A percentile compares a stretch with the other conserved stretches of the same genome.
phyloP scores from a whole-genome alignment of 768 basidiomycete genomes.

The Tremella yokohamensis region DNA sequence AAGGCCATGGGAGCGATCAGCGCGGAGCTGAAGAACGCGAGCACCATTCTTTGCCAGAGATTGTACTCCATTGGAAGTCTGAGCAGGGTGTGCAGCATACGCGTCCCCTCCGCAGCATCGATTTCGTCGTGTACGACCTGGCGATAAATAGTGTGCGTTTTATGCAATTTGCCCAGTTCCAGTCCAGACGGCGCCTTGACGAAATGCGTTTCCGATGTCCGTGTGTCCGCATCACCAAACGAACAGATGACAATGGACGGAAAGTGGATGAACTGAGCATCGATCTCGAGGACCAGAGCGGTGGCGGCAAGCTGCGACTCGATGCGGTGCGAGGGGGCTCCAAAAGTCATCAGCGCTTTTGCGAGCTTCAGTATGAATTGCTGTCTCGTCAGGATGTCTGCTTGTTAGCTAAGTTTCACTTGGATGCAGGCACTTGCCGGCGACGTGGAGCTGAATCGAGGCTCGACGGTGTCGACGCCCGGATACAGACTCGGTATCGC shows the following conservation, averaged over 20 bases:
- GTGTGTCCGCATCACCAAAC: slow-evolving; percentile 44
- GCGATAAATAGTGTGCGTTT: slow-evolving; percentile 43
- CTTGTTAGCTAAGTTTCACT: background rate
- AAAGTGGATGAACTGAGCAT: slow-evolving; percentile 49
- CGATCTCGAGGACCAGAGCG: slow-evolving; percentile 41
- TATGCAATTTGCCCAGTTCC: slow-evolving; percentile 44
- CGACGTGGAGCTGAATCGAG: slow-evolving; percentile 40
- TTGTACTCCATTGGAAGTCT: slow-evolving; percentile 65
- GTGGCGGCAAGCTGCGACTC: slow-evolving; percentile 46
- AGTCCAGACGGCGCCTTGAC: slow-evolving; percentile 40
- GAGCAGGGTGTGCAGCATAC: slow-evolving; percentile 60
- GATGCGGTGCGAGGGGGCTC: slow-evolving; percentile 40
- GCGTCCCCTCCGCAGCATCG: slow-evolving; percentile 41
- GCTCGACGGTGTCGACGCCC: slow-evolving; percentile 20
- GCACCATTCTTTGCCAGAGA: slow-evolving; percentile 59
- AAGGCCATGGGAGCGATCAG: slow-evolving; percentile 82
- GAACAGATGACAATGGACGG: slow-evolving; percentile 45
- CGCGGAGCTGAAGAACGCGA: slow-evolving; percentile 69
- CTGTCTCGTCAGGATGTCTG: slow-evolving; percentile 31
- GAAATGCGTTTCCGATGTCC: slow-evolving; percentile 47
- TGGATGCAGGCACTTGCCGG: too few species aligned
- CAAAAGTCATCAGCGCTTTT: slow-evolving; percentile 39
- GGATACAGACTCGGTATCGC: slow-evolving; percentile 2
- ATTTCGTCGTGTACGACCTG: slow-evolving; percentile 46
- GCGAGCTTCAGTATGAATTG: slow-evolving; percentile 41